Evolutionary conservation across 176 grass and related monocot species (phyloP).

Genomic region (Luzula sylvatica): DNA sequence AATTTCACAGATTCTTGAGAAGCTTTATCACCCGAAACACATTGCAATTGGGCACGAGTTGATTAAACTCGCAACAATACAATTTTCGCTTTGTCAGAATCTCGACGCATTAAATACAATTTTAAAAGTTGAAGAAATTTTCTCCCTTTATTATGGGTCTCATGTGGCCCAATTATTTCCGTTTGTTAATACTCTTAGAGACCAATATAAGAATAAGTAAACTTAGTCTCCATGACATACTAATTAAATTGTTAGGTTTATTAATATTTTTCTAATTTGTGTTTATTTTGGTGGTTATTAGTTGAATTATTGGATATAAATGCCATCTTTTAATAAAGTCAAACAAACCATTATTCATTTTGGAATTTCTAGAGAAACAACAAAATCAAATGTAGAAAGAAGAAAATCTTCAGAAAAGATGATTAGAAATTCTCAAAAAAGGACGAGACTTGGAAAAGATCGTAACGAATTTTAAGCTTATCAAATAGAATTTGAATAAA

Average conservation of each 20-base stretch:
- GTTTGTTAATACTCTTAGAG: slow-evolving; percentile 39
- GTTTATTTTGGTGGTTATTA: neutral
- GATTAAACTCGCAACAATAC: slow-evolving; percentile 64
- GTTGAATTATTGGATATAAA: too few relatives aligned
- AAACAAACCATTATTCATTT: too few relatives aligned
- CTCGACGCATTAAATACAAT: slow-evolving; percentile 21
- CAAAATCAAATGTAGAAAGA: neutral
- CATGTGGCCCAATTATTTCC: slow-evolving; percentile 45
- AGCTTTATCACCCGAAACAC: slow-evolving; percentile 64
- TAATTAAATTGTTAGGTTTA: neutral
- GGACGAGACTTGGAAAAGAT: too few relatives aligned
- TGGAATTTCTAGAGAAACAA: too few relatives aligned
- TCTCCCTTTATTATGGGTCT: slow-evolving; percentile 66
- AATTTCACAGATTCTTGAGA: slow-evolving; percentile 55
- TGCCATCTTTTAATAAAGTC: too few relatives aligned
- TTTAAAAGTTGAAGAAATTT: slow-evolving; percentile 39
- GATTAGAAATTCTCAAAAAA: neutral
- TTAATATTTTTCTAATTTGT: neutral
- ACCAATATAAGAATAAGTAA: slow-evolving; percentile 11
- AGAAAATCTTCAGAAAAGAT: neutral
- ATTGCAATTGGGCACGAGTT: slow-evolving; percentile 69
- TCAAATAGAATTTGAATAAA: too few relatives aligned
- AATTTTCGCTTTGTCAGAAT: slow-evolving; percentile 35
- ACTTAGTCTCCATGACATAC: neutral
- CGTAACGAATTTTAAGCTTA: too few relatives aligned